Conservation (phyloP, 208 protist species). For the Trypanosoma lewisi region DNA sequence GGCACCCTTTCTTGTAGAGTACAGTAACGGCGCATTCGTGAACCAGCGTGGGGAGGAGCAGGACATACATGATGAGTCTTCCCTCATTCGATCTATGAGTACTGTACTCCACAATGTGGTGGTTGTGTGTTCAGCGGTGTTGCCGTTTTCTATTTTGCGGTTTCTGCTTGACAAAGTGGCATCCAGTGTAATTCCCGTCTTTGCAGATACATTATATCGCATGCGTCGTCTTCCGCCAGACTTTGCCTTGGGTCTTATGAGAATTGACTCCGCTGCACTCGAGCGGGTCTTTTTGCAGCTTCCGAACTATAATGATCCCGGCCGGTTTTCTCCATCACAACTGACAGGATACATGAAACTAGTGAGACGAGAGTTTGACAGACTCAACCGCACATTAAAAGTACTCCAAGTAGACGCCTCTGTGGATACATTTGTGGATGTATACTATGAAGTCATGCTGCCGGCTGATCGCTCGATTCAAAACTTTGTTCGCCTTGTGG, state of each 20-base stretch:
- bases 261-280: slow-evolving; percentile 72
- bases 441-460: slow-evolving; percentile 81
- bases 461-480: slow-evolving; percentile 86
- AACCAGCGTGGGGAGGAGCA: slow-evolving; percentile 22
- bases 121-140: slow-evolving; percentile 57
- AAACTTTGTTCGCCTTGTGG: slow-evolving; percentile 83
- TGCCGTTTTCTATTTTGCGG: slow-evolving; percentile 57
- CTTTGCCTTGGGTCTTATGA: slow-evolving; percentile 56
- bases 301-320: slow-evolving; percentile 85
- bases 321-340: slow-evolving; percentile 46
- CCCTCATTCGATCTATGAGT: slow-evolving; percentile 58
- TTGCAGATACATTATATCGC: slow-evolving; percentile 69
- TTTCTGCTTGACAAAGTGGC: slow-evolving; percentile 87
- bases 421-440: slow-evolving; percentile 74
- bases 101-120: slow-evolving; percentile 60
- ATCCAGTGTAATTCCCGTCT: slow-evolving; percentile 60
- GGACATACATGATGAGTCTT: slow-evolving; percentile 62
- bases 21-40: slow-evolving; percentile 52
- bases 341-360: slow-evolving; percentile 74
- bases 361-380: slow-evolving; percentile 79
- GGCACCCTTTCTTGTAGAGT: slow-evolving; percentile 56
- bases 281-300: slow-evolving; percentile 80
- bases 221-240: slow-evolving; percentile 54
- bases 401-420: slow-evolving; percentile 79
- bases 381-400: slow-evolving; percentile 78